phyloP scores from a whole-genome alignment of 2,329 filamentous ascomycete genomes.

The Ophiostoma novo-ulmi region DNA sequence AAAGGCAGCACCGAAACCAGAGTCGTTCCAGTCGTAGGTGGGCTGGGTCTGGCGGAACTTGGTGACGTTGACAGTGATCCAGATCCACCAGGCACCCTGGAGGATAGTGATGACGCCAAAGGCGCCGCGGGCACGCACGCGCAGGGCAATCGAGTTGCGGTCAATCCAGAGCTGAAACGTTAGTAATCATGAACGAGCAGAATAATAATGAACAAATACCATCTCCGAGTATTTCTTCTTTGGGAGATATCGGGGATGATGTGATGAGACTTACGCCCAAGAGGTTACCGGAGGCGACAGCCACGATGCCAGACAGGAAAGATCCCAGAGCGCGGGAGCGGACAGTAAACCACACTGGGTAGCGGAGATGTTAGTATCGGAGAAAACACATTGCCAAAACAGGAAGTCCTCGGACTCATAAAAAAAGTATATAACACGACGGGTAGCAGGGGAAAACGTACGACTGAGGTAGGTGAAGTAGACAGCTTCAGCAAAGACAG shows the following conservation, averaged over 20 bases:
- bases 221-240: not conserved
- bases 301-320: slow-evolving; percentile 63
- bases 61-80: slow-evolving; percentile 62
- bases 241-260: not conserved
- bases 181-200: slow-evolving; percentile 19
- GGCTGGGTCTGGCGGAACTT: slow-evolving; percentile 53
- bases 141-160: slow-evolving; percentile 49
- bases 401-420: not conserved
- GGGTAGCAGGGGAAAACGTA: slow-evolving; percentile 28
- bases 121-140: slow-evolving; percentile 47
- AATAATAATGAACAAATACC: not conserved
- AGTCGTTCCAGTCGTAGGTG: slow-evolving; percentile 59
- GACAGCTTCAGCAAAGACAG: slow-evolving; percentile 65
- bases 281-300: slow-evolving; percentile 60
- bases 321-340: slow-evolving; percentile 64
- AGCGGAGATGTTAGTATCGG: slow-evolving; percentile 1
- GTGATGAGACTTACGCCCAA: slow-evolving; percentile 46
- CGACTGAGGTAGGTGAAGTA: slow-evolving; percentile 62
- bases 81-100: slow-evolving; percentile 68
- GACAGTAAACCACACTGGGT: slow-evolving; percentile 61
- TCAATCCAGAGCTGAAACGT: slow-evolving; percentile 51
- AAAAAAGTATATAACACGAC: not conserved
- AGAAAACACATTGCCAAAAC: not conserved
- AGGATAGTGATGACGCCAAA: slow-evolving; percentile 52
- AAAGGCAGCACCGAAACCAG: slow-evolving; percentile 62